Conservation (phyloP, 495 filamentous ascomycete genomes). For the Astrothelium subdiscretum region DNA sequence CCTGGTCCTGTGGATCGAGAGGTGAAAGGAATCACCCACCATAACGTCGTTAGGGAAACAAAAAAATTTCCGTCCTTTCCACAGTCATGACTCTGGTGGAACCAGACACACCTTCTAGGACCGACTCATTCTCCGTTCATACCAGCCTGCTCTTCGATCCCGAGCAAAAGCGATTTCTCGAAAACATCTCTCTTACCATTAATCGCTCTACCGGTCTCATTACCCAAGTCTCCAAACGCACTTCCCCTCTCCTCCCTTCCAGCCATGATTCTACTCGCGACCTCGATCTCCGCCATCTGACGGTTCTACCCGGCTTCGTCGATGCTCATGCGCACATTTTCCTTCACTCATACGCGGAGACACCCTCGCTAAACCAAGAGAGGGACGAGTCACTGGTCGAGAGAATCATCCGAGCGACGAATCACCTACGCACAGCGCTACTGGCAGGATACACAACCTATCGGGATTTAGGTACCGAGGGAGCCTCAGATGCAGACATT, state of each 20-base stretch:
- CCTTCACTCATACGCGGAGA: slow-evolving; percentile 37
- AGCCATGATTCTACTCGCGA: slow-evolving; percentile 9
- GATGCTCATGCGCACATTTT: slow-evolving; percentile 46
- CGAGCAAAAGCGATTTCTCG: slow-evolving; percentile 32
- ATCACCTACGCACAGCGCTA: slow-evolving; percentile 38
- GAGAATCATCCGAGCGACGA: slow-evolving; percentile 38
- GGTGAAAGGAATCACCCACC: no score
- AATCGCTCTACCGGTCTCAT: slow-evolving; percentile 31
- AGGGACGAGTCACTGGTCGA: slow-evolving; percentile 39
- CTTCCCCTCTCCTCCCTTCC: slow-evolving; percentile 6
- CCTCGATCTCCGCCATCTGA: slow-evolving; percentile 37
- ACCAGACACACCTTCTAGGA: background rate
- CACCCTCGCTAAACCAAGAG: slow-evolving; percentile 34
- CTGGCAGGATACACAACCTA: slow-evolving; percentile 45
- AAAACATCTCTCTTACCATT: slow-evolving; percentile 31
- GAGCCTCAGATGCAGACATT: slow-evolving; percentile 34
- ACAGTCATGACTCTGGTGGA: background rate
- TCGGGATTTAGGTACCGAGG: slow-evolving; percentile 43
- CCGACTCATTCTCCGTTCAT: slow-evolving; percentile 28
- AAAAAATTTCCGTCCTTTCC: background rate
- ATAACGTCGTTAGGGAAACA: no score
- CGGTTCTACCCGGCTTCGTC: slow-evolving; percentile 40
- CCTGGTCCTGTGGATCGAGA: no score
- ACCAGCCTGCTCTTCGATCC: slow-evolving; percentile 38
- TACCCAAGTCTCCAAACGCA: slow-evolving; percentile 24